Percentiles rank a stretch among this genome's conserved stretches.
Conservation (phyloP, 192 early-diverging fungal genomes). For the Backusella australiensis region DNA sequence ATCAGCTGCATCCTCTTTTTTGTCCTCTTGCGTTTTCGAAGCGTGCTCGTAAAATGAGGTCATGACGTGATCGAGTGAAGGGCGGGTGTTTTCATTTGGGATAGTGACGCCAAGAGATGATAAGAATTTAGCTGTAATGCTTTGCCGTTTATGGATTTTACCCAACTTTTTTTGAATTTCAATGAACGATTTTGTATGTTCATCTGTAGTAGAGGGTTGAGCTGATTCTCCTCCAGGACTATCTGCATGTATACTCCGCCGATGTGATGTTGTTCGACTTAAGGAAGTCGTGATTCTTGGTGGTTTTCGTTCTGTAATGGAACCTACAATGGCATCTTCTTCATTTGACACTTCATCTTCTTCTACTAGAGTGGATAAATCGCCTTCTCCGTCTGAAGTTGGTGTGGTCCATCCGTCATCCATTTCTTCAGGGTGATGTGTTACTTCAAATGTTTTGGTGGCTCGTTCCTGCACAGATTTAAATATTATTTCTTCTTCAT, state of each 20-base stretch:
- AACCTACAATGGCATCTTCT: constrained; percentile 16
- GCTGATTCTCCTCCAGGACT: not conserved
- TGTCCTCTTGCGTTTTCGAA: not conserved
- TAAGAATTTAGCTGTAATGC: constrained; percentile 21
- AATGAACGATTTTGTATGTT: not conserved
- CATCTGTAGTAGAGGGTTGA: not conserved
- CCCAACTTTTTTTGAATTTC: constrained; percentile 17
- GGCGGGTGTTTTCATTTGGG: not conserved
- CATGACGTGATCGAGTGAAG: constrained; percentile 2
- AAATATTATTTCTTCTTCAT: constrained; percentile 25
- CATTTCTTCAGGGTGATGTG: not conserved
- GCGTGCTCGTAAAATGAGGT: not conserved
- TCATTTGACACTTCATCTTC: constrained; percentile 2
- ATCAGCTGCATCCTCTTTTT: not conserved
- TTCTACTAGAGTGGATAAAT: not conserved
- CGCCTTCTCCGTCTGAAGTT: not conserved
- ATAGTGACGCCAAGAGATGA: not conserved
- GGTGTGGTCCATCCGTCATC: not conserved
- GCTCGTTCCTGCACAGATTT: not conserved
- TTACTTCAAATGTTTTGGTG: constrained; percentile 12
- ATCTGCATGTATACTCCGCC: not conserved
- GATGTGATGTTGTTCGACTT: constrained; percentile 14
- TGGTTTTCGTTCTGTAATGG: constrained; percentile 14
- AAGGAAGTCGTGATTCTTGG: constrained; percentile 14
- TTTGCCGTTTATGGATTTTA: constrained; percentile 15